These are phyloP conservation scores for Alternaria dauci DNA, from an alignment of 2,329 filamentous ascomycete species.

Conservation along the genomic window DNA sequence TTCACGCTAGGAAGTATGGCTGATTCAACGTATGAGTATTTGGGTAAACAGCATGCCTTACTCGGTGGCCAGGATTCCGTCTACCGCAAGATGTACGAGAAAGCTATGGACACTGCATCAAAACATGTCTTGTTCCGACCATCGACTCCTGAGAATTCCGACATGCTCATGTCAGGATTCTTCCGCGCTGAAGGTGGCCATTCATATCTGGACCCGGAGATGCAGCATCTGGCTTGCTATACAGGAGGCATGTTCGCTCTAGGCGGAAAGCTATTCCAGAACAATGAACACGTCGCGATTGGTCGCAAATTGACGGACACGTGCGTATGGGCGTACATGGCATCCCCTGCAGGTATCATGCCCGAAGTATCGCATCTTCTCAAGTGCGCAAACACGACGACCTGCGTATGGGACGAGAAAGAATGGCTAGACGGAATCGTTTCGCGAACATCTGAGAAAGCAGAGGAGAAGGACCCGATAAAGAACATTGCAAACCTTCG, in stretches of 20 bases:
- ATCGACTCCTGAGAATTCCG: conserved; percentile 56
- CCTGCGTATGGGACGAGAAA: conserved; percentile 64
- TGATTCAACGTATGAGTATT: conserved; percentile 52
- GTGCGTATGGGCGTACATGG: conserved; percentile 70
- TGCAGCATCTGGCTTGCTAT: conserved; percentile 68
- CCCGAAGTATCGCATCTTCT: conserved; percentile 65
- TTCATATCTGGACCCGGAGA: conserved; percentile 57
- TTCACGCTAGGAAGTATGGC: conserved; percentile 51
- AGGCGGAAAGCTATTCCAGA: conserved; percentile 65
- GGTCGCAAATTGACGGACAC: conserved; percentile 66
- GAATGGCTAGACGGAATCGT: conserved; percentile 57
- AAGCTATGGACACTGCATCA: conserved; percentile 53
- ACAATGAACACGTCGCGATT: conserved; percentile 63
- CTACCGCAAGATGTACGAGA: conserved; percentile 66
- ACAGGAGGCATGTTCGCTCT: conserved; percentile 69
- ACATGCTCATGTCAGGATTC: conserved; percentile 58
- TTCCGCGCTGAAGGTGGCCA: conserved; percentile 47
- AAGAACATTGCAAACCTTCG: conserved; percentile 52
- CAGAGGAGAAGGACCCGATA: conserved; percentile 39
- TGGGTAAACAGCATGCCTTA: conserved; percentile 49
- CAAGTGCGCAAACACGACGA: conserved; percentile 54
- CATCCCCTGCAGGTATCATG: conserved; percentile 67
- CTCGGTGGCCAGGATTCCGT: conserved; percentile 56
- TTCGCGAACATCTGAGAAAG: conserved; percentile 28
- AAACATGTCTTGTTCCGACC: conserved; percentile 60